These are phyloP conservation scores for Collybiopsis confluens DNA, from an alignment of 768 basidiomycete species.

Conservation along the genomic window DNA sequence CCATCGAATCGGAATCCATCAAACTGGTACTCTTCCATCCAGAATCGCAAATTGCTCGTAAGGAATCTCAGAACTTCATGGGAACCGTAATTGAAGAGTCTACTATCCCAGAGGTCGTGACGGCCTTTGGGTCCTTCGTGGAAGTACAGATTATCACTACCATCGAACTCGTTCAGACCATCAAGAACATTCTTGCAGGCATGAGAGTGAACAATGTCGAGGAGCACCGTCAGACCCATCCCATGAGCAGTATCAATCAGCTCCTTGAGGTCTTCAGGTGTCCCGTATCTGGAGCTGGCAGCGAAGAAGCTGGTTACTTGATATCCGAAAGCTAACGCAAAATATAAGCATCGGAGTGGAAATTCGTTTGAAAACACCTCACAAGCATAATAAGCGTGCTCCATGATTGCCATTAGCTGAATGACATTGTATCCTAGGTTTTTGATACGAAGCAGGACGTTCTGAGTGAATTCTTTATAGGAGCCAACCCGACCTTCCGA, in stretches of 20 bases:
- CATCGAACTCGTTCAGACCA: conserved; percentile 93
- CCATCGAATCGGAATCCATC: conserved; percentile 99
- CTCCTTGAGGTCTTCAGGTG: conserved; percentile 93
- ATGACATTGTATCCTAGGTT: conserved; percentile 94
- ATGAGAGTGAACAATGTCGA: conserved; percentile 97
- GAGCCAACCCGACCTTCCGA: conserved; percentile 83
- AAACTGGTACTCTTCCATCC: conserved; percentile 91
- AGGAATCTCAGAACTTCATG: conserved; percentile 96
- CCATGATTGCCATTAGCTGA: conserved; percentile 98
- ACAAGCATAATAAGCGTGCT: conserved; percentile 98
- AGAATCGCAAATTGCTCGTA: conserved; percentile 92
- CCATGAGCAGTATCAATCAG: conserved; percentile 94
- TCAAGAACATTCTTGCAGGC: conserved; percentile 97
- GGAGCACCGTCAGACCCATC: conserved; percentile 87
- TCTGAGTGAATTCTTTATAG: conserved; percentile 90
- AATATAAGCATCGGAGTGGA: conserved; percentile 9
- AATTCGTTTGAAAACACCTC: conserved; percentile 24
- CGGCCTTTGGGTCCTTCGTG: conserved; percentile 87
- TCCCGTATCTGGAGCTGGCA: conserved; percentile 92
- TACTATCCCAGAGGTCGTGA: conserved; percentile 97
- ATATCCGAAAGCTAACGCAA: conserved; percentile 83
- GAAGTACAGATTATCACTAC: conserved; percentile 97
- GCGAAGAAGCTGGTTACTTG: conserved; percentile 98
- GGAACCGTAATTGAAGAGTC: conserved; percentile 92
- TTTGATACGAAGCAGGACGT: conserved; percentile 84